Conservation (phyloP, 1,284 basidiomycete species). For the Cerioporus squamosus region DNA sequence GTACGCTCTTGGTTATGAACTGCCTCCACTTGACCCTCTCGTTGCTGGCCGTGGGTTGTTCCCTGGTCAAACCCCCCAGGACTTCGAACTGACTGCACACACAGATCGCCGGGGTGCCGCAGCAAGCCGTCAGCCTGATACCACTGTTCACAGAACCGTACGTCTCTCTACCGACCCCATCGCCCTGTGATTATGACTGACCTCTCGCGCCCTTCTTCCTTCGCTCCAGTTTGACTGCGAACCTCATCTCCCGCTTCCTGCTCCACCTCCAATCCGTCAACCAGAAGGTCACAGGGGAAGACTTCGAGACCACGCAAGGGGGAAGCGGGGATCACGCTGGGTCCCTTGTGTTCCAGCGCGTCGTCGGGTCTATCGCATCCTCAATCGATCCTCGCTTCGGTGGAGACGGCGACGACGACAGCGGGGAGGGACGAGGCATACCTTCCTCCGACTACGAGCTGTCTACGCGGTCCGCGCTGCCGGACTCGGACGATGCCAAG, state of each 20-base stretch:
- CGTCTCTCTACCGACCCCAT: background rate
- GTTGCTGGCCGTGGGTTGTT: background rate
- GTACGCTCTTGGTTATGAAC: background rate
- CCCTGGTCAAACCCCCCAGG: background rate
- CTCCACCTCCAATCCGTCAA: background rate
- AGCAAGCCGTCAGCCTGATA: background rate
- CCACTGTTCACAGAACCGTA: background rate
- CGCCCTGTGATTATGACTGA: too few relatives aligned
- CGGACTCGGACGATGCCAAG: too few relatives aligned
- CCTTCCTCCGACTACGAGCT: too few relatives aligned
- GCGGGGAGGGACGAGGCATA: too few relatives aligned
- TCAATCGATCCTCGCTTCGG: background rate
- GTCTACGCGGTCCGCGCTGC: too few relatives aligned
- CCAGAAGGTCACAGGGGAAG: background rate
- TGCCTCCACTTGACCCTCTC: background rate
- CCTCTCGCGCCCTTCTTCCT: background rate
- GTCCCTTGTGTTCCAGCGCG: background rate
- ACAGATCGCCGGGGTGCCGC: background rate
- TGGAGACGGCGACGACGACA: too few relatives aligned
- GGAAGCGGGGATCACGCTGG: background rate
- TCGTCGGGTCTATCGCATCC: background rate
- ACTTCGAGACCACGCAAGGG: background rate
- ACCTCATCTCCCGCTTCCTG: background rate
- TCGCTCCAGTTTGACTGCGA: background rate
- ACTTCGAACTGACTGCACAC: background rate